Evolutionary conservation across 768 basidiomycete species (phyloP), one percentile per base, ranked within the genome.

Genomic region (Rhodotorula taiwanensis): DNA sequence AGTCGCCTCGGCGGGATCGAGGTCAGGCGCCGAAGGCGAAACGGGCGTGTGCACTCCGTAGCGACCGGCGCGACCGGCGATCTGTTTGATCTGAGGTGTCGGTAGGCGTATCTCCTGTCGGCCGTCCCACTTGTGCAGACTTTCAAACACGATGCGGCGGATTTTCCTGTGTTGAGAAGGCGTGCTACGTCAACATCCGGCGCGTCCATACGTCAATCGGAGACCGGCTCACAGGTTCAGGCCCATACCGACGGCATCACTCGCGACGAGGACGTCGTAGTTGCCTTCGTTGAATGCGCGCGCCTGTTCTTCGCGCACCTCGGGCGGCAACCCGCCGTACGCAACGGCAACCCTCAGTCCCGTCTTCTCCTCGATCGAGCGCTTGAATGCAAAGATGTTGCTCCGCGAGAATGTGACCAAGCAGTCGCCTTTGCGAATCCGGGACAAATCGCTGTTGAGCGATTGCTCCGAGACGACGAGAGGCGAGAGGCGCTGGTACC

Each of bases 201-300:
- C 30, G 16, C 3, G 30, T 33, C 16, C 4, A 11, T 13, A 18
- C n/a, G 20, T 7, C 18, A 13, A 21, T 6, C 20, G 20, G n/a
- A n/a, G n/a, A n/a, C n/a, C n/a, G n/a, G n/a, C 87, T 48, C 75
- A 97, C 95, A 99, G 77, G 73, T 99, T 98, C 27, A 99, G 80
- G 1, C 95, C 95, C 91, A 99, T 93, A 3, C 95, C 92, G 52
- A 97, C 86, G 0, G 92, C 91, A 72, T 99, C 95, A 70, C 88
- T 92, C 3, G 89, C 94, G 23, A 98, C 83, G 45, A 99, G 80
- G 4, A 98, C 85, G 70, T 94, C 88, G 71, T 87, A 88, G 3
- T 83, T 85, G n/a, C 86, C 88, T 45, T 82, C 73, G 71, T 99
- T 98, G 80, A 98, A 98, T 39, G 90, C 80, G 15, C 83, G 83